Conservation (phyloP, 495 filamentous ascomycete species). For the Annulohypoxylon nitens region DNA sequence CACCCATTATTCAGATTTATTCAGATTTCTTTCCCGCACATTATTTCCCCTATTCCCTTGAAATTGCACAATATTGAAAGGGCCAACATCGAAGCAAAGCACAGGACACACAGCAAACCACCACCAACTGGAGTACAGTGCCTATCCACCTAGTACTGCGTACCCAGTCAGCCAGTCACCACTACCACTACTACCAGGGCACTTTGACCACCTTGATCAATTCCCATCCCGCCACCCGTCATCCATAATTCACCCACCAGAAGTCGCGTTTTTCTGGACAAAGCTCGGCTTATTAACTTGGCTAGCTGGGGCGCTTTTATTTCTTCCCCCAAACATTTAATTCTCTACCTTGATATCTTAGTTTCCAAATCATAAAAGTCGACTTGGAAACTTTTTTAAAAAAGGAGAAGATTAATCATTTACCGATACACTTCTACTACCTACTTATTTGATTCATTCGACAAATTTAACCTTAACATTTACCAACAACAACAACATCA, state of each 20-base stretch:
- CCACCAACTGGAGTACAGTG: not conserved
- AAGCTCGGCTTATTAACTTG: conserved; percentile 36
- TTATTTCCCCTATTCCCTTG: conserved; percentile 4
- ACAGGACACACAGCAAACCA: not conserved
- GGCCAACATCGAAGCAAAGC: not conserved
- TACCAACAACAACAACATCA: not conserved
- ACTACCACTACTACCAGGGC: not conserved
- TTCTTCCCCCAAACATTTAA: conserved; percentile 19
- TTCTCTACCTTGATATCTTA: conserved; percentile 3
- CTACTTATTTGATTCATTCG: not conserved
- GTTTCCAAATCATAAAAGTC: not conserved
- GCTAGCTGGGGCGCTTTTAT: conserved; percentile 7
- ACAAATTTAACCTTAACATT: not conserved
- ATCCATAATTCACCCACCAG: not conserved
- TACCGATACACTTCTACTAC: not conserved
- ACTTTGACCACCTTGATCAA: not conserved
- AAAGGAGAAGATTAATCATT: conserved; percentile 4
- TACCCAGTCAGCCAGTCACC: not conserved
- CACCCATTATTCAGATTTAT: not conserved
- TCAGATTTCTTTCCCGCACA: not conserved
- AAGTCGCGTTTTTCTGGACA: conserved; percentile 22
- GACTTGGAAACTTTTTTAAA: not conserved
- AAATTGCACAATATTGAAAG: not conserved
- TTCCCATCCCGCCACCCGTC: conserved; percentile 23
- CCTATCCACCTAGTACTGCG: not conserved